Conservation (phyloP, 306 rosid species). For the Trichosanthes cucumerina region DNA sequence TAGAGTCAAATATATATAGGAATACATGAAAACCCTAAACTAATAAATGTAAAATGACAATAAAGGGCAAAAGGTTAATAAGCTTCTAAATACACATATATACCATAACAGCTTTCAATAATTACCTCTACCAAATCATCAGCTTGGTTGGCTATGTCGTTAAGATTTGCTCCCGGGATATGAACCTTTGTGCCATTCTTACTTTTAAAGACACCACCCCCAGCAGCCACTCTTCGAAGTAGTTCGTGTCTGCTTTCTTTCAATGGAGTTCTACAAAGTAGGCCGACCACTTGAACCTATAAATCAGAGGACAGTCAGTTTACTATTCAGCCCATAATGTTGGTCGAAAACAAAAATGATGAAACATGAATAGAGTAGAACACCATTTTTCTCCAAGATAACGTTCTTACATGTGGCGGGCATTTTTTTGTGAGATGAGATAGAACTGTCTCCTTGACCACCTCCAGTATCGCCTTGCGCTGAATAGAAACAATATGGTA, state of each 20-base stretch:
- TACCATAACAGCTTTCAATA: too few species aligned
- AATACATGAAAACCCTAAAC: too few species aligned
- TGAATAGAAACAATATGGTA: conserved; percentile 16
- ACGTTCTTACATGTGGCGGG: conserved; percentile 73
- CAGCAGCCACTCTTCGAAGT: conserved; percentile 84
- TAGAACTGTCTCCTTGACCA: conserved; percentile 87
- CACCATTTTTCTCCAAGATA: background rate
- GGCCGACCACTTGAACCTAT: conserved; percentile 87
- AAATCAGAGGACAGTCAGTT: conserved; percentile 12
- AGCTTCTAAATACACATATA: too few species aligned
- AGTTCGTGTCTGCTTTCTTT: conserved; percentile 86
- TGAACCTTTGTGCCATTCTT: conserved; percentile 54
- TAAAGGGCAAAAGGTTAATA: too few species aligned
- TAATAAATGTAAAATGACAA: too few species aligned
- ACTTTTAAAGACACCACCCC: conserved; percentile 72
- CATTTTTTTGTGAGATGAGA: conserved; percentile 75
- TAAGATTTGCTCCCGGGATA: conserved; percentile 79
- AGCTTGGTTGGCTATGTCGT: conserved; percentile 92
- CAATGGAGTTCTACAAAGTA: conserved; percentile 82
- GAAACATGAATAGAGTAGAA: background rate
- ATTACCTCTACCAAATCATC: conserved; percentile 91
- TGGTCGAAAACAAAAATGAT: background rate
- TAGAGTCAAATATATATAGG: too few species aligned
- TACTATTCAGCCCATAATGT: background rate
- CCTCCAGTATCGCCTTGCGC: conserved; percentile 84